phyloP scores from a whole-genome alignment of 352 stramenopile species.

The Phytophthora idaei region DNA sequence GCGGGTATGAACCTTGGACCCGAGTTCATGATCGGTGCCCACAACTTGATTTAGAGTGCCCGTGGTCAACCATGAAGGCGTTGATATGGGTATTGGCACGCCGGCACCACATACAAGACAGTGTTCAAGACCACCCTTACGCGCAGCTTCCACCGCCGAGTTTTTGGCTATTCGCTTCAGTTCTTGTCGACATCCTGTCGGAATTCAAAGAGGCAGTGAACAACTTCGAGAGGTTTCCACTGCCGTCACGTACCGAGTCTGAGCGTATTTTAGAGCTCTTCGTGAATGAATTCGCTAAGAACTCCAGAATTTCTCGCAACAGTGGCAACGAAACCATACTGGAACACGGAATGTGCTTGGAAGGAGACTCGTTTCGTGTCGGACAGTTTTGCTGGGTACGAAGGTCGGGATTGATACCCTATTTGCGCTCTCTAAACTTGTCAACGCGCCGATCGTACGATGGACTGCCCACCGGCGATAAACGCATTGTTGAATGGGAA shows the following conservation, averaged over 20 bases:
- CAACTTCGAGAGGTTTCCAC: conserved; percentile 9
- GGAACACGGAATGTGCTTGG: neutral
- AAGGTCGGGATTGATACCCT: conserved; percentile 7
- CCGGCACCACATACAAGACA: conserved; percentile 7
- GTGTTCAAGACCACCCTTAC: conserved; percentile 1
- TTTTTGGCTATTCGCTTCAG: conserved; percentile 14
- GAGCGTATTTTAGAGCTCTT: conserved; percentile 1
- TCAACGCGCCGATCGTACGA: conserved; percentile 13
- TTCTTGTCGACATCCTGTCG: conserved; percentile 1
- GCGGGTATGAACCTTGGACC: conserved; percentile 23
- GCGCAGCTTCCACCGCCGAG: neutral
- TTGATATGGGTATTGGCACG: conserved; percentile 10
- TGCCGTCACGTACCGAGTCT: neutral
- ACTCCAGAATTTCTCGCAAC: conserved; percentile 3
- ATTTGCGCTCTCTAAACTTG: conserved; percentile 9
- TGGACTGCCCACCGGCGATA: neutral
- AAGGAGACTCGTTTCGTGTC: conserved; percentile 9
- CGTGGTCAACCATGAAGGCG: conserved; percentile 12
- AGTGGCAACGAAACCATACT: neutral
- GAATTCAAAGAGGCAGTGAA: neutral
- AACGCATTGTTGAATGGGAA: conserved; percentile 5
- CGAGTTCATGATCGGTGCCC: conserved; percentile 17
- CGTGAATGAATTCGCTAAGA: conserved; percentile 6
- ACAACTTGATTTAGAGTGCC: conserved; percentile 6
- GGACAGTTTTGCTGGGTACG: conserved; percentile 8